A percentile compares a stretch with the other conserved stretches of the same genome.
phyloP scores from a whole-genome alignment of 2,329 filamentous ascomycete species.

The Pleurostoma richardsiae region DNA sequence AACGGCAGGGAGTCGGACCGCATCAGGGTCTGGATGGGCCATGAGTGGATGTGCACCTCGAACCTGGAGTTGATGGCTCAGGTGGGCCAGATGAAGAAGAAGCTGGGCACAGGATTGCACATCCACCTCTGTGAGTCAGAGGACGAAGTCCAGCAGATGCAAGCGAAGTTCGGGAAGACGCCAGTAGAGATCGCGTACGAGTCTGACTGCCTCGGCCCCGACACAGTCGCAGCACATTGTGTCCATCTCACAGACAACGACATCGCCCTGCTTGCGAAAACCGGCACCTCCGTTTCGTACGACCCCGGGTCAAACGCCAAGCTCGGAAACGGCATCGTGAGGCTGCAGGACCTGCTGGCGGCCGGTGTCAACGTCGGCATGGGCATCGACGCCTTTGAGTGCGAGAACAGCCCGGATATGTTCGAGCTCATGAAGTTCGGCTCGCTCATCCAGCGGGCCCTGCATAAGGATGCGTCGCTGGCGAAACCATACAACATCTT shows the following conservation, averaged over 20 bases:
- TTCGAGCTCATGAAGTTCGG: conserved; percentile 18
- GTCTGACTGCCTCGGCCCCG: conserved; percentile 12
- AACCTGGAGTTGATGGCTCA: conserved; percentile 10
- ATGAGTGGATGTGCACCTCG: conserved; percentile 14
- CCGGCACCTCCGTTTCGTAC: conserved; percentile 12
- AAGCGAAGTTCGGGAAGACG: conserved; percentile 10
- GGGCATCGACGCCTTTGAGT: conserved; percentile 17
- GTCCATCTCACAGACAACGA: conserved; percentile 14
- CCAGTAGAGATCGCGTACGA: conserved; percentile 13
- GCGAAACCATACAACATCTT: conserved; percentile 12
- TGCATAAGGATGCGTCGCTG: conserved; percentile 10
- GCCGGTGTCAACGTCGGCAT: conserved; percentile 15
- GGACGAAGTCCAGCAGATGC: conserved; percentile 10
- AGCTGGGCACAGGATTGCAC: conserved; percentile 13
- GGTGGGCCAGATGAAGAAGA: conserved; percentile 10
- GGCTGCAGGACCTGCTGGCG: conserved; percentile 11
- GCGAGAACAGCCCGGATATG: conserved; percentile 18
- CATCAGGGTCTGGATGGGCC: conserved; percentile 14
- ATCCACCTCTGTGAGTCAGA: conserved; percentile 14
- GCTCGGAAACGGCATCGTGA: conserved; percentile 14
- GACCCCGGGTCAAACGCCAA: conserved; percentile 16
- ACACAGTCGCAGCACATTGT: conserved; percentile 15
- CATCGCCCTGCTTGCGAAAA: conserved; percentile 11
- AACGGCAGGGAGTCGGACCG: conserved; percentile 9
- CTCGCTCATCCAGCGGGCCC: conserved; percentile 13